These are phyloP conservation scores for Colletotrichum lindemuthianum DNA, from an alignment of 2,329 filamentous ascomycete genomes.

Conservation along the genomic window DNA sequence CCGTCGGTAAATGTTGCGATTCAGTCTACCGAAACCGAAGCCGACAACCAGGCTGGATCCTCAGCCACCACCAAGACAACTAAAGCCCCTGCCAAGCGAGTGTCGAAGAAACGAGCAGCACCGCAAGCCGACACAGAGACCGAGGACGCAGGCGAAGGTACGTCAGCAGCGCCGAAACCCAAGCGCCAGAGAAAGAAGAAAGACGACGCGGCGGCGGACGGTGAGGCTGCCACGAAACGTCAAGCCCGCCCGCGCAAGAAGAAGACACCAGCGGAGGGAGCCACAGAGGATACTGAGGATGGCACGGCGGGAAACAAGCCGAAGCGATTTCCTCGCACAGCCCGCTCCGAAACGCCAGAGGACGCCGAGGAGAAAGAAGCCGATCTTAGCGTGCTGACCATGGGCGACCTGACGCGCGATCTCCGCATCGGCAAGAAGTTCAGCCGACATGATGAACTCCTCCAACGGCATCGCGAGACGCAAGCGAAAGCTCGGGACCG, in stretches of 20 bases:
- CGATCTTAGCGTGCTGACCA: constrained; percentile 73
- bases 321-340: constrained; percentile 41
- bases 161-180: constrained; percentile 24
- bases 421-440: constrained; percentile 79
- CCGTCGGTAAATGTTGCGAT: not conserved
- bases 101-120: constrained; percentile 24
- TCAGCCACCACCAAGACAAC: not conserved
- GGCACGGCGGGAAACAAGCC: not conserved
- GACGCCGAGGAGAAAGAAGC: constrained; percentile 71
- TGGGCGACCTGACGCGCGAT: constrained; percentile 78
- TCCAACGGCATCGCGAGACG: constrained; percentile 68
- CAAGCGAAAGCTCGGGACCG: constrained; percentile 48
- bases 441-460: constrained; percentile 77
- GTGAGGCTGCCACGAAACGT: constrained; percentile 19
- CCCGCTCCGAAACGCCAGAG: constrained; percentile 67
- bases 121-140: constrained; percentile 23
- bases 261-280: constrained; percentile 26
- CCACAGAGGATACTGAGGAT: constrained; percentile 17
- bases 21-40: constrained; percentile 7
- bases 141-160: constrained; percentile 8
- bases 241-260: constrained; percentile 37
- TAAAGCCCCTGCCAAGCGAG: constrained; percentile 22
- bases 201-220: constrained; percentile 24
- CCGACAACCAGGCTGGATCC: not conserved
- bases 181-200: constrained; percentile 35